A percentile compares a stretch with the other conserved stretches of the same genome.
These are phyloP conservation scores for Diaporthe destruens DNA, from an alignment of 2,329 filamentous ascomycete species.

Conservation along the genomic window DNA sequence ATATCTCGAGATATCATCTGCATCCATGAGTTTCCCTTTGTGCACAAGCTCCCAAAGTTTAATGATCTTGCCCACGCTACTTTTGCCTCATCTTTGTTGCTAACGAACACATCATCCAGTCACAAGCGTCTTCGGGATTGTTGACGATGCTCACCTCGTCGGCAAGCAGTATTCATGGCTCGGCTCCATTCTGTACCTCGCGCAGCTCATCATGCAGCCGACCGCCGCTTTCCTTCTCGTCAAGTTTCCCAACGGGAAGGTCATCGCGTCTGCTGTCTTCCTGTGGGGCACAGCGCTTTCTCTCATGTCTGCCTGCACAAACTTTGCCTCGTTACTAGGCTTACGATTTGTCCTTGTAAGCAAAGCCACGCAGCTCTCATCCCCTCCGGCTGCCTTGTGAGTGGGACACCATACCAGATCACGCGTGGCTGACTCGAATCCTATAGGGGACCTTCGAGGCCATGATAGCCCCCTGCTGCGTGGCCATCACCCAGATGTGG, in stretches of 20 bases:
- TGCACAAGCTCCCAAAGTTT: neutral
- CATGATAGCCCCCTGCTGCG: slow-evolving; percentile 63
- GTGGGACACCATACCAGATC: neutral
- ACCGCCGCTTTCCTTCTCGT: slow-evolving; percentile 65
- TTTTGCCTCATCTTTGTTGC: neutral
- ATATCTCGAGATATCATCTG: neutral
- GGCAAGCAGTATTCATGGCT: slow-evolving; percentile 69
- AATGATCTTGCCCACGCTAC: too few relatives aligned
- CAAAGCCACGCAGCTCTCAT: fast-evolving
- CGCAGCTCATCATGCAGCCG: slow-evolving; percentile 70
- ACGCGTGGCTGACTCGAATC: neutral
- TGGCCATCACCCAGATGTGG: slow-evolving; percentile 68
- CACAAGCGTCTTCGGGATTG: slow-evolving; percentile 63
- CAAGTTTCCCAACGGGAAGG: slow-evolving; percentile 66
- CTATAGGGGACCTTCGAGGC: slow-evolving; percentile 54
- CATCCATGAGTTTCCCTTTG: too few relatives aligned
- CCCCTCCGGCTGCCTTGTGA: too few relatives aligned
- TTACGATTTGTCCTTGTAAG: slow-evolving; percentile 60
- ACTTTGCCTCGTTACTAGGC: slow-evolving; percentile 60
- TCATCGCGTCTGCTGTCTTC: slow-evolving; percentile 63
- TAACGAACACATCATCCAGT: slow-evolving; percentile 24
- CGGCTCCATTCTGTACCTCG: slow-evolving; percentile 71
- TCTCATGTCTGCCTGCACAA: slow-evolving; percentile 64
- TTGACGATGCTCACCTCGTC: slow-evolving; percentile 60
- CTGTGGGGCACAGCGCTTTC: slow-evolving; percentile 65